Conservation (phyloP, 345 rosid genomes). For the Heritiera littoralis region DNA sequence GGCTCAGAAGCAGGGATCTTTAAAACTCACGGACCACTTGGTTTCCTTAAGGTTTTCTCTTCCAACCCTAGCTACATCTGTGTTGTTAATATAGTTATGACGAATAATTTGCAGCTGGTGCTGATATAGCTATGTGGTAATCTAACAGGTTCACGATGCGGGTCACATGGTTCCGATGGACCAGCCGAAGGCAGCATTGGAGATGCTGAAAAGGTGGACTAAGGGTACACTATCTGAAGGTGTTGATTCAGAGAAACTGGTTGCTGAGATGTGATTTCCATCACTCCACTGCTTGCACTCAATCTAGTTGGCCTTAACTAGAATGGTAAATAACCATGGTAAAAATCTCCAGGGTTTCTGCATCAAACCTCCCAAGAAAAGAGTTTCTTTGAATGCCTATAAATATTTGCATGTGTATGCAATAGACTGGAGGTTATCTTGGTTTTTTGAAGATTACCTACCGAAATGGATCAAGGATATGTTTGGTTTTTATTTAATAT, state of each 20-base stretch:
- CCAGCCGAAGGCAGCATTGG: conserved; percentile 83
- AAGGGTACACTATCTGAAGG: conserved; percentile 43
- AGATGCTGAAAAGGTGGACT: conserved; percentile 90
- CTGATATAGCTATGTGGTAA: conserved; percentile 24
- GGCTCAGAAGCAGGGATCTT: conserved; percentile 76
- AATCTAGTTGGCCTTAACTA: not conserved
- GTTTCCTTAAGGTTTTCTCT: conserved; percentile 80
- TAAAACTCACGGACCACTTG: conserved; percentile 68
- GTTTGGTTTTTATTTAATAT: too few relatives aligned
- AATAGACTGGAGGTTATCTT: conserved; percentile 4
- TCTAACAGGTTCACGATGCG: conserved; percentile 79
- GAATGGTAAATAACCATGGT: not conserved
- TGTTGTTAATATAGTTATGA: not conserved
- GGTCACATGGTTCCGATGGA: conserved; percentile 99
- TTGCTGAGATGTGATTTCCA: conserved; percentile 66
- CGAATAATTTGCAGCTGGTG: not conserved
- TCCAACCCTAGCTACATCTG: not conserved
- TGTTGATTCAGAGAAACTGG: conserved; percentile 35
- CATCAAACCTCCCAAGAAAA: not conserved
- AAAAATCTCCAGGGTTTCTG: not conserved
- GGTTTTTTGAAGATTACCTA: not conserved
- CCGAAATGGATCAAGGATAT: not conserved
- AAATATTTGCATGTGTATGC: conserved; percentile 2
- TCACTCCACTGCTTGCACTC: not conserved
- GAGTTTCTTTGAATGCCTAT: conserved; percentile 5